phyloP scores from a whole-genome alignment of 2,329 filamentous ascomycete species.

The Ceratocystis papillata region DNA sequence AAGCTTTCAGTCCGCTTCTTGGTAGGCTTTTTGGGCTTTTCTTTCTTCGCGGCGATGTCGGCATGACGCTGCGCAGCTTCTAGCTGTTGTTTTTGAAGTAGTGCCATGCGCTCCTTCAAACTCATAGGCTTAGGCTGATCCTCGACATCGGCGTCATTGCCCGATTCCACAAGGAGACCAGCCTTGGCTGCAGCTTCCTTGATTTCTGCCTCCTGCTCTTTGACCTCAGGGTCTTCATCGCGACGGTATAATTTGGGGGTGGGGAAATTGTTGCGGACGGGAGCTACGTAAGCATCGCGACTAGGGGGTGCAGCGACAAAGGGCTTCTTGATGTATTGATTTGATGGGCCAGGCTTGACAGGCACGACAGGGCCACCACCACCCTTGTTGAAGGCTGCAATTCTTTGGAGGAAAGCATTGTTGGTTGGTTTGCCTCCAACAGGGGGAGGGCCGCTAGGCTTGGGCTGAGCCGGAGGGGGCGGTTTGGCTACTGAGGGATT shows the following conservation, averaged over 20 bases:
- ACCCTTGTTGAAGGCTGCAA: slow-evolving; percentile 92
- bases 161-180: slow-evolving; percentile 43
- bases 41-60: slow-evolving; percentile 67
- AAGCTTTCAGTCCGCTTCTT: slow-evolving; percentile 54
- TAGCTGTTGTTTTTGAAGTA: slow-evolving; percentile 85
- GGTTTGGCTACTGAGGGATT: slow-evolving; percentile 32
- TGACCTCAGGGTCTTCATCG: slow-evolving; percentile 72
- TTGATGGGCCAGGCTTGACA: slow-evolving; percentile 66
- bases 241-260: slow-evolving; percentile 68
- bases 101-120: slow-evolving; percentile 86
- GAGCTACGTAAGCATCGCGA: slow-evolving; percentile 79
- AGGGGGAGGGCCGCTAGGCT: slow-evolving; percentile 52
- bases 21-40: slow-evolving; percentile 64
- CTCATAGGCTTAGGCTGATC: slow-evolving; percentile 86
- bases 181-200: slow-evolving; percentile 57
- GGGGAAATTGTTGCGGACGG: slow-evolving; percentile 53
- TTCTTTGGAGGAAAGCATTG: slow-evolving; percentile 84
- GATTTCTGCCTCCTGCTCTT: slow-evolving; percentile 54
- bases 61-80: slow-evolving; percentile 78
- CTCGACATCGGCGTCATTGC: slow-evolving; percentile 50
- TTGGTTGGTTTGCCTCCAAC: slow-evolving; percentile 59
- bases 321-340: slow-evolving; percentile 84
- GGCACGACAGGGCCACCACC: slow-evolving; percentile 78
- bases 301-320: slow-evolving; percentile 93
- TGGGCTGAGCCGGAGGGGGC: slow-evolving; percentile 29